phyloP scores from a whole-genome alignment of 768 basidiomycete species.

The Panus rudis region DNA sequence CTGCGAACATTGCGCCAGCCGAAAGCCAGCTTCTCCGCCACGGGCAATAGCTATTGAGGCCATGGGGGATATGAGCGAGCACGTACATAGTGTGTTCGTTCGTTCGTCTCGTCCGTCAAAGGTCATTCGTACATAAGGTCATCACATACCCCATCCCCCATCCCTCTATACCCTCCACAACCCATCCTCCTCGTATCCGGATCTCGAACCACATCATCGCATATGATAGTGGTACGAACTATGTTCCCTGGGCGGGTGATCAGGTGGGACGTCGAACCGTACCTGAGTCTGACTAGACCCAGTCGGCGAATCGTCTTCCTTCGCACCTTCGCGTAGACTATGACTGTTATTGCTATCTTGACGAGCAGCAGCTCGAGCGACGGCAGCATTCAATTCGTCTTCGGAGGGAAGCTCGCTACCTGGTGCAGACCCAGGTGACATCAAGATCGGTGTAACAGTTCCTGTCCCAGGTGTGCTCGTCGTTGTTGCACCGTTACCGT shows the following conservation, averaged over 20 bases:
- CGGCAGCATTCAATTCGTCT: no score
- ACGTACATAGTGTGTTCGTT: neutral
- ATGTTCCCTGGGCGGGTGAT: neutral
- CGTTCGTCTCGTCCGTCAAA: neutral
- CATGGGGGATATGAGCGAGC: slow-evolving; percentile 1
- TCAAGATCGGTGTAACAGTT: slow-evolving; percentile 11
- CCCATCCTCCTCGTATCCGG: neutral
- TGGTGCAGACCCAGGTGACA: slow-evolving; percentile 1
- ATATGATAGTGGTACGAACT: neutral
- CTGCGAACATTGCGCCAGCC: neutral
- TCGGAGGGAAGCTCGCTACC: slow-evolving; percentile 17
- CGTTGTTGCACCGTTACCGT: slow-evolving; percentile 12
- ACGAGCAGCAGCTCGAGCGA: no score
- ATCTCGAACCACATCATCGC: neutral
- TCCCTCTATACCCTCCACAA: neutral
- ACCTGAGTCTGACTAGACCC: slow-evolving; percentile 4
- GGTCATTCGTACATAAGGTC: neutral
- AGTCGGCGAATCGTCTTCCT: neutral
- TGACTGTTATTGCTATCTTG: no score
- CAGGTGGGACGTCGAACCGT: slow-evolving; percentile 9
- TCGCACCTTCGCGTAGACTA: no score
- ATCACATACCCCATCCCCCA: neutral
- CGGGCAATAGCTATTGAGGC: slow-evolving; percentile 1
- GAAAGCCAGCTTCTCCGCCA: slow-evolving; percentile 1
- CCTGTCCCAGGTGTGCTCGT: slow-evolving; percentile 12